Base-by-base conservation (phyloP, 306 rosid species). In the Calophaca sinica region DNA sequence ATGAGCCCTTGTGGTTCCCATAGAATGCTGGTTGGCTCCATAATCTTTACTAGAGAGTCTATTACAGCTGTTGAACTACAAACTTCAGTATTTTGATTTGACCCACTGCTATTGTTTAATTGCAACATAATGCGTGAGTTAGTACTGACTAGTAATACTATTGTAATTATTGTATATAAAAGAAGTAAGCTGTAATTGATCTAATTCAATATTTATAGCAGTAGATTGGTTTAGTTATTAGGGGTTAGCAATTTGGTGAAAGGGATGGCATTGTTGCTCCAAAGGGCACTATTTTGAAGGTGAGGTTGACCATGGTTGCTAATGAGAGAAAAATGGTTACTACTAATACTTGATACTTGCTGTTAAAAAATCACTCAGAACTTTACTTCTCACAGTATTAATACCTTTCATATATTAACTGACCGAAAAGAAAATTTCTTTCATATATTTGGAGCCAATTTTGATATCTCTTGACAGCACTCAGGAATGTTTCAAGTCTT, bases 401-500 rank as follows among this genome's bases (percentile, higher is more conserved):
- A 13, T 61, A 59, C 61, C 65, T 48, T 65, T 76, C 32, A 3
- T 20, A 20, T 20, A 20, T 20, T 20, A 0, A 20, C 26, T 20
- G 26, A 20, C 26, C 26, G 1, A 20, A 20, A 20, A 20, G 26
- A 20, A 20, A 20, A 20, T 20, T 0, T 20, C 26, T 20, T 20
- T 20, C 26, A 20, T 45, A 60, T 44, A 64, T 64, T 72, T 76
- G 55, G 55, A 68, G 70, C 57, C 72, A 73, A 68, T 73, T 80
- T 53, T 80, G 50, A 73, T 42, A 62, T 80, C 51, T 79, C 75
- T 71, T 80, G 85, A 85, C 88, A 94, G 98, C 79, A 61, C 98
- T 50, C 98, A 94, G 89, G 97, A 94, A 63, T 94, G 98, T 80
- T 94, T 94, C 79, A 94, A 94, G 86, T 87, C 90, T 50, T 91